Evolutionary conservation across 345 rosid genomes (phyloP), one percentile per base, ranked within the genome.

Genomic region (Camelina hispida): DNA sequence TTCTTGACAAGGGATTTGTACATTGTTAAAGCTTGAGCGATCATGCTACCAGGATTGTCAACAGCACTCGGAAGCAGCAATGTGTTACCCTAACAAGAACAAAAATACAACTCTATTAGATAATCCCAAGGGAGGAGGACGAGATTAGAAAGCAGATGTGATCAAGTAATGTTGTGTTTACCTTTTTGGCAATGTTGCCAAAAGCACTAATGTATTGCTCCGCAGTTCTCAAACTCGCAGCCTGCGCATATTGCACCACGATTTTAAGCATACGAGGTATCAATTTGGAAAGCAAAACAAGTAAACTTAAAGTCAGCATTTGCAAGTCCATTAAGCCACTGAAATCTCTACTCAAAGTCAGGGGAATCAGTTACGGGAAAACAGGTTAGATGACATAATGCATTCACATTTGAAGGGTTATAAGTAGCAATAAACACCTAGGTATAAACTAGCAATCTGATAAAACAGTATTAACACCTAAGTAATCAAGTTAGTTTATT

Each of bases 181-280:
- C 97, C 94, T 90, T 81, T 80, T 95, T 90, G 62, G 97, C 99
- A 73, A 95, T 89, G 46, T 95, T 86, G 55, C 97, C 78, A 37
- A 92, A 95, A 43, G 99, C 97, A 4, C 84, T 81, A 69, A 92
- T 69, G 69, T 95, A 95, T 66, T 89, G 96, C 72, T 90, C 97
- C 11, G 98, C 97, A 69, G 90, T 69, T 81, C 84, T 95, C 81
- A 78, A 40, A 71, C 96, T 87, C 18, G 97, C 97, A 18, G 97
- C 97, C 97, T 95, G 92, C 72, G 92, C 72, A 80, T 11, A 61
- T 47, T 38, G 52, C 50, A 74, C 23, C 71, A 70, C 6, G 62
- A 73, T 44, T 34, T 34, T 22, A 57, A 74, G n/a, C 59, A 63
- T 38, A 61, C 34, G 51, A 48, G 13, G 1, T 37, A 15, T 8